Evolutionary conservation across 345 rosid species (phyloP), one percentile per base, ranked within the genome.

Genomic region (Lumnitzera littorea): DNA sequence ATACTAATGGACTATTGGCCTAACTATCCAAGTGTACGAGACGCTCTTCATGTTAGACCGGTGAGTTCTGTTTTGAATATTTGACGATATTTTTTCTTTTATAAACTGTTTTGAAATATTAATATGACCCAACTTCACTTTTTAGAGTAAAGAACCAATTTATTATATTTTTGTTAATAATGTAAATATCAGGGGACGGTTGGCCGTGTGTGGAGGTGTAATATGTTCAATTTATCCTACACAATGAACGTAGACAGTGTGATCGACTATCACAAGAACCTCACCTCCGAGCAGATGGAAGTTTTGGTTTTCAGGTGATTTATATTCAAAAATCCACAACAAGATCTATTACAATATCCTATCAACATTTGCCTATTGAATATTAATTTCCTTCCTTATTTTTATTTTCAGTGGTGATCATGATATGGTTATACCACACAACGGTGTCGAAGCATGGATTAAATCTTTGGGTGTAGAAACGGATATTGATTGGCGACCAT

Each of bases 401-500:
- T 36, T 36, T 7, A 24, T 2, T 11, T 51, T 52, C 69, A 68
- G 76, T n/a, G 76, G 63, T 4, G 76, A 72, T 53, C 72, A 64
- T 60, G 76, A 72, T 31, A 27, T 72, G 27, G 50, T 49, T 13
- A 55, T 72, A 20, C 72, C 76, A 59, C 59, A 50, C 12, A 51
- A 59, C 7, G 67, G 69, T 12, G 64, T 72, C 1, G 25, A 60
- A 13, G 23, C 27, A 4, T 72, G 76, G 76, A 68, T 72, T 15
- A 54, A 47, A 24, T 10, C 17, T 27, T 56, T 72, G 5, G 50
- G 56, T 29, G 11, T 72, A 20, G 68, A 60, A 3, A 43, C 50
- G 3, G 62, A 43, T 11, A 29, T 55, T 17, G 63, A 62, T 29
- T 72, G 76, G 76, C 69, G 72, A 15, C 72, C 76, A 46, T 72